A percentile compares a stretch with the other conserved stretches of the same genome.
Evolutionary conservation across 2,329 filamentous ascomycete species (phyloP).

Genomic region (Lithohypha guttulata): DNA sequence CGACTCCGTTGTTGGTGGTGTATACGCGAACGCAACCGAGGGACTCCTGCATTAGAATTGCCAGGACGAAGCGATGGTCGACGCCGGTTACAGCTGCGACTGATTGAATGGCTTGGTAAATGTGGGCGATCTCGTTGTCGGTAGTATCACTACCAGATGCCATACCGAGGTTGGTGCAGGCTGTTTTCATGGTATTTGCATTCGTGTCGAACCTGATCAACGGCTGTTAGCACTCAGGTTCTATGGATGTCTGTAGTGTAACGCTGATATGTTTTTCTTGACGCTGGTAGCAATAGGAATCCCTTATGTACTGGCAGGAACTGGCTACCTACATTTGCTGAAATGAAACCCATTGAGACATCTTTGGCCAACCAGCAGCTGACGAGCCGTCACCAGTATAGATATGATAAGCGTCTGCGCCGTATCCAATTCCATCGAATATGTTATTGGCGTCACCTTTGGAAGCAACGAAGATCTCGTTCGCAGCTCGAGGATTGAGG

Average conservation of each 20-base stretch:
- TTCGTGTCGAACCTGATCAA: slow-evolving; percentile 12
- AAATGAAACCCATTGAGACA: slow-evolving; percentile 24
- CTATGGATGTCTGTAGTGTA: too few species aligned
- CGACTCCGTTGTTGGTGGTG: slow-evolving; percentile 32
- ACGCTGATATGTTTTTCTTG: too few species aligned
- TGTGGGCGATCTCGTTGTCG: slow-evolving; percentile 24
- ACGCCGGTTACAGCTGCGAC: slow-evolving; percentile 25
- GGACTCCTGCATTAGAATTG: slow-evolving; percentile 38
- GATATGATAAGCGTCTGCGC: slow-evolving; percentile 23
- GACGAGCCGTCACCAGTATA: slow-evolving; percentile 23
- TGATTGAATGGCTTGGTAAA: slow-evolving; percentile 27
- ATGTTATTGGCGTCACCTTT: background rate
- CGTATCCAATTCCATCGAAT: background rate
- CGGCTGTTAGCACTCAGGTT: background rate
- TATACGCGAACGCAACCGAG: slow-evolving; percentile 35
- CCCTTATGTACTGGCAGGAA: too few species aligned
- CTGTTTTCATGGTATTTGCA: background rate
- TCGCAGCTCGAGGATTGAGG: slow-evolving; percentile 1
- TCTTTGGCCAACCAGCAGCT: slow-evolving; percentile 24
- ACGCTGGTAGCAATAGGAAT: too few species aligned
- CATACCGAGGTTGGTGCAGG: slow-evolving; percentile 3
- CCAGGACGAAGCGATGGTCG: slow-evolving; percentile 35
- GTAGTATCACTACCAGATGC: slow-evolving; percentile 11
- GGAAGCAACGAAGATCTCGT: slow-evolving; percentile 1
- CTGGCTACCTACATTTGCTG: slow-evolving; percentile 20